These are phyloP conservation scores for Tillandsia fasciculata DNA, from an alignment of 176 grass and related monocot genomes.

Conservation along the genomic window DNA sequence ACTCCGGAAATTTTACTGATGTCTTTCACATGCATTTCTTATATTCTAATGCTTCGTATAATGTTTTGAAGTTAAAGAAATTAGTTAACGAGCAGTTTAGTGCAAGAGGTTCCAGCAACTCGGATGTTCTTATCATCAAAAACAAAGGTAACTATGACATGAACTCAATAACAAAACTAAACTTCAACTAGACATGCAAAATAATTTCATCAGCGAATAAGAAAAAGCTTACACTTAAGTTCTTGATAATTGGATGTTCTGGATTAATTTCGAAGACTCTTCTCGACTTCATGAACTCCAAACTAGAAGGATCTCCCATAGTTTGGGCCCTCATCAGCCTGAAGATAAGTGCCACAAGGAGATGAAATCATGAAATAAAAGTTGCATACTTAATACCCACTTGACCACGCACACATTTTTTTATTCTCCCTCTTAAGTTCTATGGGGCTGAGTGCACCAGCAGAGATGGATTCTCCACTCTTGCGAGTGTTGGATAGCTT, in stretches of 20 bases:
- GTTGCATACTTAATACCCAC: background rate
- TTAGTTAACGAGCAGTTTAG: background rate
- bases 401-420: background rate
- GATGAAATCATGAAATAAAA: background rate
- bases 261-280: constrained; percentile 99
- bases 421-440: no score
- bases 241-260: constrained; percentile 76
- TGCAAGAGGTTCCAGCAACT: no score
- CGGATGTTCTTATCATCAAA: no score
- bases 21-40: background rate
- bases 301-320: constrained; percentile 52
- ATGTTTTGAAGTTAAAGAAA: background rate
- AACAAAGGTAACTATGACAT: background rate
- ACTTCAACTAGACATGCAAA: background rate
- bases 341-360: constrained; percentile 1
- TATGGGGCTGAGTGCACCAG: no score
- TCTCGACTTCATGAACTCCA: constrained; percentile 92
- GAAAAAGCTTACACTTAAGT: constrained; percentile 60
- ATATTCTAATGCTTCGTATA: background rate
- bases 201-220: background rate
- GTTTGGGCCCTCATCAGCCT: constrained; percentile 94
- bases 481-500: no score
- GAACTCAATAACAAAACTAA: background rate
- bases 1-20: background rate
- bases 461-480: no score